Evolutionary conservation across 208 protist species (phyloP), one percentile per base, ranked within the genome.

Genomic region (Trypanosoma mega): DNA sequence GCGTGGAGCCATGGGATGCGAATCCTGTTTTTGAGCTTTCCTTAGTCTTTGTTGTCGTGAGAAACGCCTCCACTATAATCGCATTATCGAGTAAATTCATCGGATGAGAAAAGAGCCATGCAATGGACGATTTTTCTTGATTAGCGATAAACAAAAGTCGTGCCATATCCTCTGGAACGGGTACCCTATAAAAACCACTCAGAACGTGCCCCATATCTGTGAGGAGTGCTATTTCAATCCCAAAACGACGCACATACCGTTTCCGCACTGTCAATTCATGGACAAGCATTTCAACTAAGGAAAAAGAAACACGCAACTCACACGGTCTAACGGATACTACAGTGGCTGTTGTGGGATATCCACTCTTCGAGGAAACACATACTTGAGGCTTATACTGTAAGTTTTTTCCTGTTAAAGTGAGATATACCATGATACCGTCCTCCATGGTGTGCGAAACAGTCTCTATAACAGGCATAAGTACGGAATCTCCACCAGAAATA

Each of bases 311-410:
- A 18, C 9, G 31, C 1, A 71, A 4, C n/a, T 51, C 20, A 18
- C 33, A 11, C 26, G 64, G 64, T 27, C 6, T 59, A 14, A 53
- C 27, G 31, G 8, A 37, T 20, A 39, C 59, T 3, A 71, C 49
- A 16, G 20, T 36, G 8, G 51, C 37, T 24, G 20, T 27, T 31
- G 50, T 31, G 2, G 58, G 59, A 11, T 23, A 47, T 30, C 51
- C 58, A 47, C 30, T 41, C 18, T 29, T 34, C 29, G 43, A 47
- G 36, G 57, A 49, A 1, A 63, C 50, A 5, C 71, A 39, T 1
- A 88, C 21, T 2, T 59, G 64, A 21, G 82, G 74, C 11, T 23
- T 57, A 44, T 78, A 88, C 21, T 84, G 77, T 24, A 88, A 43
- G 44, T 80, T 76, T 9, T 12, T 14, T 16, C 82, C 82, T 11